Base-by-base conservation (phyloP, 345 rosid genomes). In the Hypericum perforatum region DNA sequence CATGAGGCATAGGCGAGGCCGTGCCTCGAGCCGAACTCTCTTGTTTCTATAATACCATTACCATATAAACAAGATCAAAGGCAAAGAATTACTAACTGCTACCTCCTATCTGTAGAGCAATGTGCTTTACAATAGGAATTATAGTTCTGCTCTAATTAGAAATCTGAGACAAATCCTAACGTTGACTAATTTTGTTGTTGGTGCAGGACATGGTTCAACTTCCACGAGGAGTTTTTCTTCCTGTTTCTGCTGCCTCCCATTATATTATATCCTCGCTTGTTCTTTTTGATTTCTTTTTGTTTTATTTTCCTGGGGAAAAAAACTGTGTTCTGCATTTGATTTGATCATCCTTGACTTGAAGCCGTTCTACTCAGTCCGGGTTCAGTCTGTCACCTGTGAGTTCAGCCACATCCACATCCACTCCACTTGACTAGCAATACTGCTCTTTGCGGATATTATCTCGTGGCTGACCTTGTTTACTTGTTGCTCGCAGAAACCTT, bases 191-290 rank as follows among this genome's bases (percentile, higher is more conserved):
- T 32, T 39, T 15, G 36, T 11, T 57, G 14, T 52, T 62, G 32
- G 32, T 52, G 57, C 80, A 89, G 97, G 87, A 59, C 94, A 11
- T 92, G 99, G 97, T 89, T 92, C 75, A 89, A 92, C 71, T 92
- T 92, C 68, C 99, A 92, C 51, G 97, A 89, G 54, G 99, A 89
- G 72, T 92, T 92, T 58, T 92, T 92, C 82, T 92, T 92, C 64
- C 74, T 92, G 44, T 92, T 92, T 72, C 75, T 92, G 67, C 68
- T 92, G 57, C 99, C 97, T 39, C 98, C 98, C 40, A 92, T 92
- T 45, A 92, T 92, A 66, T 89, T 92, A 85, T 85, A 92, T 92
- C 99, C 99, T 38, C 39, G 9, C 9, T 59, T 56, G 15, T 5
- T 42, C 22, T 52, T 10, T 2, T n/a, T 42, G 3, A 37, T 16